Evolutionary conservation across 2,329 filamentous ascomycete genomes (phyloP).

Genomic region (Alternaria panax): DNA sequence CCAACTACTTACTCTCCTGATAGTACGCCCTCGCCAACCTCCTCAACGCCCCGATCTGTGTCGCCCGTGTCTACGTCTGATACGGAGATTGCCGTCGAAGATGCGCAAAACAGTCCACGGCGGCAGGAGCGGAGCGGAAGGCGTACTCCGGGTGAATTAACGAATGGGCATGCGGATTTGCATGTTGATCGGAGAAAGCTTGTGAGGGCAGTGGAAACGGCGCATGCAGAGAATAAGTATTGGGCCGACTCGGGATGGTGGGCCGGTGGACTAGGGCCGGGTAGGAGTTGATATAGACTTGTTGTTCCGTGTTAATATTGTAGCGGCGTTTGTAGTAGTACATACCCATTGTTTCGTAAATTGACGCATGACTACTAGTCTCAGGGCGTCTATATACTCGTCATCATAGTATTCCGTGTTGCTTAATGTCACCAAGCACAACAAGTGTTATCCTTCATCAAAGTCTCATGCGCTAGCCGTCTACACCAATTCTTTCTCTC

Average conservation of each 20-base stretch:
- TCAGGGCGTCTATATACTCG: too few relatives aligned
- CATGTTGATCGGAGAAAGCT: conserved; percentile 49
- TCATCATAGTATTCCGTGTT: not conserved
- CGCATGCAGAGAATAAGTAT: conserved; percentile 37
- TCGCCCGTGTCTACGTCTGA: conserved; percentile 31
- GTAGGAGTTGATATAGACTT: not conserved
- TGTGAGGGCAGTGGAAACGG: conserved; percentile 36
- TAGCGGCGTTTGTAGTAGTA: not conserved
- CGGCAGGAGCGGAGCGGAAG: conserved; percentile 13
- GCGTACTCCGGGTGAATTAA: conserved; percentile 31
- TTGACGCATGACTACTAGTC: too few relatives aligned
- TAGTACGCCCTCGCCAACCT: conserved; percentile 17
- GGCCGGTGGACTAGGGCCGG: conserved; percentile 41
- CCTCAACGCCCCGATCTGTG: conserved; percentile 31
- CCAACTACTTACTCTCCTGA: conserved; percentile 26
- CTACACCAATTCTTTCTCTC: not conserved
- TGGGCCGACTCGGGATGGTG: conserved; percentile 49
- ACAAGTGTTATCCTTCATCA: too few relatives aligned
- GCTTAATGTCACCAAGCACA: not conserved
- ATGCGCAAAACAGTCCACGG: conserved; percentile 11
- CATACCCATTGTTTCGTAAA: not conserved
- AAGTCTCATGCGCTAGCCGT: not conserved
- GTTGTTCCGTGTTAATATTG: not conserved
- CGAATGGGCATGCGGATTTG: conserved; percentile 50
- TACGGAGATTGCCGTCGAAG: conserved; percentile 13